Percentiles rank a stretch among this genome's conserved stretches.
phyloP scores from a whole-genome alignment of 2,329 filamentous ascomycete genomes.

The Penicillium sp. region DNA sequence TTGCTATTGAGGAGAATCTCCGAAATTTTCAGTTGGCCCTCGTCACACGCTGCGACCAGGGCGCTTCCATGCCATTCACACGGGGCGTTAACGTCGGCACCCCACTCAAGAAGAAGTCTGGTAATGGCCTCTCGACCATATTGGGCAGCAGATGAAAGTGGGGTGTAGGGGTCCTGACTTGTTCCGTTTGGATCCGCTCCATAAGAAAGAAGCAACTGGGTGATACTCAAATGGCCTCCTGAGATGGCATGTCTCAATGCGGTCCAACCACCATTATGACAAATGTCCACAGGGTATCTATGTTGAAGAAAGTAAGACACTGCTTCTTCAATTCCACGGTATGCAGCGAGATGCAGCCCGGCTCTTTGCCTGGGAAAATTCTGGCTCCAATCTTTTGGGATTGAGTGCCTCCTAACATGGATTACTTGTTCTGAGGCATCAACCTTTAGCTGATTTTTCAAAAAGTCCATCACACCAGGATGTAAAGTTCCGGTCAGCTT shows the following conservation, averaged over 20 bases:
- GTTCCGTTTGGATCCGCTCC: neutral
- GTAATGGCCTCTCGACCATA: neutral
- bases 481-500: neutral
- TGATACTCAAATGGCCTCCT: neutral
- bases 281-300: neutral
- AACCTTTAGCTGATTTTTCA: neutral
- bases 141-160: neutral
- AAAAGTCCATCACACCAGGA: neutral
- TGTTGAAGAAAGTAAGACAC: neutral
- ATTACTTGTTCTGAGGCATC: neutral
- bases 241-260: neutral
- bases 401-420: neutral
- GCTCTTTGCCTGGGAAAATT: neutral
- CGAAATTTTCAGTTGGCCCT: neutral
- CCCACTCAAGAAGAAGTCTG: neutral
- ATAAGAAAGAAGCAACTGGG: neutral
- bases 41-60: neutral
- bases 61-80: neutral
- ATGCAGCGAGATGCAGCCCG: neutral
- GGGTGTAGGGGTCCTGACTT: accelerated
- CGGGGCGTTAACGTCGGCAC: neutral
- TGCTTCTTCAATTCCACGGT: neutral
- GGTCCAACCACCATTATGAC: neutral
- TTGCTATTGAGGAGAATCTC: neutral
- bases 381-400: neutral